Evolutionary conservation across 1,139 yeast genomes (phyloP), one percentile per base, ranked within the genome.

Genomic region (Suhomyces terraborum): DNA sequence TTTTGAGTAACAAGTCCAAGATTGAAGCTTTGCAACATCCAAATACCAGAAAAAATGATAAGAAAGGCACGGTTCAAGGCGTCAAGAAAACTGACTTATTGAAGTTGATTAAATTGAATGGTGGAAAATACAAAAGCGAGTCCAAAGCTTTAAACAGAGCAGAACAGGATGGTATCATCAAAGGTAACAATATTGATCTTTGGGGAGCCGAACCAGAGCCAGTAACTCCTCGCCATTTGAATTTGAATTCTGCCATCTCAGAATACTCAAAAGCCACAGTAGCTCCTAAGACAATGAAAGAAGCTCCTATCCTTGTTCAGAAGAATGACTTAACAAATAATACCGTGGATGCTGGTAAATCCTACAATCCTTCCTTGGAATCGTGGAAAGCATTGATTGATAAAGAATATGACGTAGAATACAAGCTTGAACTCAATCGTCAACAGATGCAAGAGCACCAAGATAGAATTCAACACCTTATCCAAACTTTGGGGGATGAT

Each of bases 291-390:
- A 84, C 95, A 0, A 56, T 85, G 46, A 68, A 65, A 31, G 64
- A 67, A 36, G 69, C 69, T 2, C 88, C 96, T 1, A 62, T 82
- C 21, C 55, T 65, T 50, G 71, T 75, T 17, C 62, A 73, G 6
- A 82, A 79, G 18, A 65, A 57, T 6, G 62, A 54, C 22, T 42
- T 49, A 36, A 50, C 41, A 17, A 39, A 42, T 9, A 56, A 61
- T 28, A 46, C 82, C 6, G 88, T 93, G 14, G 84, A 83, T 54
- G 93, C 84, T 2, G 98, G 98, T 41, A 86, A 86, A 61, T 91
- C 98, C 3, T 93, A 93, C 59, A 93, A 93, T 59, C 98, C 98
- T 25, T 78, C 94, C 10, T 70, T 84, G 49, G 86, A 84, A 46
- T 80, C 88, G 25, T 93, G 98, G 98, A 80, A 81, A 55, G 68